A percentile compares a stretch with the other conserved stretches of the same genome.
These are phyloP conservation scores for Gaillardinia entomophila DNA, from an alignment of 805 yeast species.

Conservation along the genomic window DNA sequence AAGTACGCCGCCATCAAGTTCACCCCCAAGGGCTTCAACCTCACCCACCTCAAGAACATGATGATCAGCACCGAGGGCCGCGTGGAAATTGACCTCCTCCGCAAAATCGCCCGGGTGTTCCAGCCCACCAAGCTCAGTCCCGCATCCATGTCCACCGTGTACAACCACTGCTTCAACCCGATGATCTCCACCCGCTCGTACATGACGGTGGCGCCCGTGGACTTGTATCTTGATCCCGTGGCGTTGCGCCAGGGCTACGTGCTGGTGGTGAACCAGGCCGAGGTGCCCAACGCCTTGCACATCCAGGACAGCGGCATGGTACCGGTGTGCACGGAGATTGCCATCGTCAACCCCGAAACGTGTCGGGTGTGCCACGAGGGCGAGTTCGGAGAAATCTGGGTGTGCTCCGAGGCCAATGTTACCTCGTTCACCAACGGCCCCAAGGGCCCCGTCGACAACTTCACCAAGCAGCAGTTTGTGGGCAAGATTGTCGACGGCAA, in stretches of 20 bases:
- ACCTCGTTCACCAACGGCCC: constrained; percentile 53
- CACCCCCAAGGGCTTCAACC: constrained; percentile 55
- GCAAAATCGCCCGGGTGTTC: constrained; percentile 56
- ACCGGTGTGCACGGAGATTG: constrained; percentile 88
- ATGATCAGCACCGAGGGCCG: constrained; percentile 78
- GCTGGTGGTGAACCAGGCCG: constrained; percentile 69
- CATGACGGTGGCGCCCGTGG: constrained; percentile 82
- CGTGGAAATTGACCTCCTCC: constrained; percentile 57
- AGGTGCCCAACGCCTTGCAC: constrained; percentile 61
- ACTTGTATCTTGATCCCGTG: constrained; percentile 78
- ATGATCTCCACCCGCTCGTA: constrained; percentile 81
- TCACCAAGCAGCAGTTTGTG: constrained; percentile 46
- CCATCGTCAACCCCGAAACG: constrained; percentile 94
- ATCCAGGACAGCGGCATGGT: constrained; percentile 95
- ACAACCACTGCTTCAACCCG: constrained; percentile 76
- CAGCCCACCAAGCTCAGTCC: constrained; percentile 59
- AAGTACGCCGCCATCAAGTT: constrained; percentile 60
- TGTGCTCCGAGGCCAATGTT: constrained; percentile 80
- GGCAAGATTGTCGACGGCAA: constrained; percentile 65
- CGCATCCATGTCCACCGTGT: constrained; percentile 70
- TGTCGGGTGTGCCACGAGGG: constrained; percentile 72
- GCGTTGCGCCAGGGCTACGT: constrained; percentile 88
- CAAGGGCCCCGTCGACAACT: constrained; percentile 45
- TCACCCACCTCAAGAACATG: constrained; percentile 67
- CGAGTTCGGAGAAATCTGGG: constrained; percentile 97